Evolutionary conservation across 305 asterid genomes (phyloP).

Genomic region (Solanum hybrid): DNA sequence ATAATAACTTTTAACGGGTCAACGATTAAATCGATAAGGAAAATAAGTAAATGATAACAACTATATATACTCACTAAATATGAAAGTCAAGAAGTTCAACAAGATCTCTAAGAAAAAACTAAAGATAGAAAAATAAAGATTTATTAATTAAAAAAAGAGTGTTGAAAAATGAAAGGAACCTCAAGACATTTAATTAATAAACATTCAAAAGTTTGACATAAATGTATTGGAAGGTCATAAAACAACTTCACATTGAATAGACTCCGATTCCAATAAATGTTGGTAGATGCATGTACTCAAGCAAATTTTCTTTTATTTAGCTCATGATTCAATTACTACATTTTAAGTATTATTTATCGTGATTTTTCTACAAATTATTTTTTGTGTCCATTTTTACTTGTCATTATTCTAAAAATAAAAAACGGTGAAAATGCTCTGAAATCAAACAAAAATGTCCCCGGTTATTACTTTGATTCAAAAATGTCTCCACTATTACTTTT

Average conservation of each 20-base stretch:
- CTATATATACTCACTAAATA: slow-evolving; percentile 42
- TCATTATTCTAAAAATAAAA: not conserved
- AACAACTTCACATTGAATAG: not conserved
- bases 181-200: not conserved
- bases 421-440: not conserved
- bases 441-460: too few relatives aligned
- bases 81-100: slow-evolving; percentile 90
- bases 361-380: too few relatives aligned
- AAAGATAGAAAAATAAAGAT: not conserved
- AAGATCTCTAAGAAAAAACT: slow-evolving; percentile 35
- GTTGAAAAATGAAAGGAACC: not conserved
- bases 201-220: not conserved
- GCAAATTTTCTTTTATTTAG: not conserved
- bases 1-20: not conserved
- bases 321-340: not conserved
- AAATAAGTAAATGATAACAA: not conserved
- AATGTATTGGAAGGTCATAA: not conserved
- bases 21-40: not conserved
- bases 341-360: not conserved
- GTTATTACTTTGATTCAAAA: too few relatives aligned
- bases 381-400: too few relatives aligned
- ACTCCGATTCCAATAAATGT: not conserved
- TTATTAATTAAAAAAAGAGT: not conserved
- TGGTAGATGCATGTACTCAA: not conserved
- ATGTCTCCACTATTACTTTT: too few relatives aligned